Percentiles rank a stretch among this genome's conserved stretches.
These are phyloP conservation scores for Sugiyamaella americana DNA, from an alignment of 805 yeast species.

Conservation along the genomic window DNA sequence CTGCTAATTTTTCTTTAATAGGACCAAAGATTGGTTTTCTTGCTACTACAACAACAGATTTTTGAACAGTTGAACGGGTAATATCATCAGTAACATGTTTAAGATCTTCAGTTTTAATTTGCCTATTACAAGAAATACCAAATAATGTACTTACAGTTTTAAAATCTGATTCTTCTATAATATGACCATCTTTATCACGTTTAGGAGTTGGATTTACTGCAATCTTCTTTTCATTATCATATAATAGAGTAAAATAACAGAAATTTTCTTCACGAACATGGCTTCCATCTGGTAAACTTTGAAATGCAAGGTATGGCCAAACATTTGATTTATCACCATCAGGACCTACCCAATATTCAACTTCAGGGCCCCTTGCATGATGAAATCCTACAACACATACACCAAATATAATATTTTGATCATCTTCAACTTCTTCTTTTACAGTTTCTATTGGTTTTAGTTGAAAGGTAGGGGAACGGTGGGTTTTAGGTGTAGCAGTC, in stretches of 20 bases:
- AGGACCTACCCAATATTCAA: constrained; percentile 77
- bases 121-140: constrained; percentile 91
- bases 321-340: constrained; percentile 39
- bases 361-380: constrained; percentile 88
- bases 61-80: constrained; percentile 85
- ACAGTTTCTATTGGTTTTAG: constrained; percentile 12
- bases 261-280: constrained; percentile 92
- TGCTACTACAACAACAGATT: constrained; percentile 80
- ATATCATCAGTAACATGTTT: constrained; percentile 52
- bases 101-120: constrained; percentile 59
- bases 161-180: constrained; percentile 37
- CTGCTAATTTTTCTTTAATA: constrained; percentile 81
- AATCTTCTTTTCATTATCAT: constrained; percentile 46
- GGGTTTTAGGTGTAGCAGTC: not conserved
- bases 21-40: constrained; percentile 81
- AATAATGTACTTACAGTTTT: constrained; percentile 62
- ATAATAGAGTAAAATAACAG: constrained; percentile 78
- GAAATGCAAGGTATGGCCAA: constrained; percentile 90
- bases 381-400: constrained; percentile 89
- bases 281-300: constrained; percentile 93
- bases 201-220: constrained; percentile 40
- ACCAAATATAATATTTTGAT: constrained; percentile 54
- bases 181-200: constrained; percentile 34
- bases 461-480: constrained; percentile 3
- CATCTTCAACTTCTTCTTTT: constrained; percentile 5